phyloP scores from a whole-genome alignment of 2,329 filamentous ascomycete genomes.

The Aspergillus amoenus region DNA sequence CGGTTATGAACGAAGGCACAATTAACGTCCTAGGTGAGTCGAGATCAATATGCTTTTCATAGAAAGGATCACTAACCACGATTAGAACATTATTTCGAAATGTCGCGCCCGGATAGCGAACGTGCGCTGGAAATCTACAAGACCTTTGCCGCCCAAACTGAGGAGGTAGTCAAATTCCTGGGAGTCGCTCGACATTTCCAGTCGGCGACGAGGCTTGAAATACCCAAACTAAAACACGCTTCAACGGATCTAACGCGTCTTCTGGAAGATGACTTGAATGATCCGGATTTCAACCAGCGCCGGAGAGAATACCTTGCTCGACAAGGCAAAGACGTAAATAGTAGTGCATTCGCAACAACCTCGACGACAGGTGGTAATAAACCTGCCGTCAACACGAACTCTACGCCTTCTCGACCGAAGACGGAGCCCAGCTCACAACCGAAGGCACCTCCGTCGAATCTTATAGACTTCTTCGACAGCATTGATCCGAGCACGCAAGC shows the following conservation, averaged over 20 bases:
- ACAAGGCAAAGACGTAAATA: conserved; percentile 62
- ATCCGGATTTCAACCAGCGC: conserved; percentile 93
- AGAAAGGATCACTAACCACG: conserved; percentile 7
- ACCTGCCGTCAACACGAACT: conserved; percentile 29
- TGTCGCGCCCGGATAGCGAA: conserved; percentile 92
- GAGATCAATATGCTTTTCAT: background rate
- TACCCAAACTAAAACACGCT: conserved; percentile 95
- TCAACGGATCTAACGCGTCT: conserved; percentile 87
- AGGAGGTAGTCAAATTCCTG: conserved; percentile 87
- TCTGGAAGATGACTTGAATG: conserved; percentile 89
- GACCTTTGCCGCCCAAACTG: conserved; percentile 86
- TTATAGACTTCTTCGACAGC: conserved; percentile 93
- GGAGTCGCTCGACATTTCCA: conserved; percentile 85
- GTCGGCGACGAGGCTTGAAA: conserved; percentile 86
- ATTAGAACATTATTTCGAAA: conserved; percentile 93
- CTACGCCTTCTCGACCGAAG: conserved; percentile 26
- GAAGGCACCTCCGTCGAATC: conserved; percentile 58
- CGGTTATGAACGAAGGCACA: conserved; percentile 92
- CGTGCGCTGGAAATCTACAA: conserved; percentile 90
- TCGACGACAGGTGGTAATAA: conserved; percentile 16
- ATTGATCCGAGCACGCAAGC: conserved; percentile 86
- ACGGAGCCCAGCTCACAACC: conserved; percentile 29
- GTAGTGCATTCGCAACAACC: conserved; percentile 30
- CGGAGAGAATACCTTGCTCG: conserved; percentile 88
- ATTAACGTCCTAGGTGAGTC: conserved; percentile 88